phyloP scores from a whole-genome alignment of 352 stramenopile genomes.

The Globisporangium takayamanum region DNA sequence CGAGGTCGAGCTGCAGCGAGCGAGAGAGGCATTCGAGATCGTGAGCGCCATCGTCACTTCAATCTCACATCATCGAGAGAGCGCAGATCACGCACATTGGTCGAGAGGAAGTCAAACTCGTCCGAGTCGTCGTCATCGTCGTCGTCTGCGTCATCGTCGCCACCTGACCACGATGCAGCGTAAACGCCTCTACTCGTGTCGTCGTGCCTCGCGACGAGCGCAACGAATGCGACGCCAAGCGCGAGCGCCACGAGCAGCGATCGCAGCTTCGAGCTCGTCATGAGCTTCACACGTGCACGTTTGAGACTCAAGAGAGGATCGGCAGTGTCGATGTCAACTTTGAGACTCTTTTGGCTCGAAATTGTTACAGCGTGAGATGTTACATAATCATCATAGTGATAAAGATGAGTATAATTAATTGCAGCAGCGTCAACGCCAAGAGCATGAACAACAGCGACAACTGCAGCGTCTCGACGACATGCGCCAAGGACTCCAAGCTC shows the following conservation, averaged over 20 bases:
- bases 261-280: neutral
- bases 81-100: conserved; percentile 10
- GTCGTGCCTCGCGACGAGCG: conserved; percentile 1
- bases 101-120: conserved; percentile 34
- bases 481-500: too few species aligned
- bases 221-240: conserved; percentile 8
- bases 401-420: too few species aligned
- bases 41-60: neutral
- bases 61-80: neutral
- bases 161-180: neutral
- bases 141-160: conserved; percentile 7
- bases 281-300: neutral
- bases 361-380: neutral
- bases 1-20: neutral
- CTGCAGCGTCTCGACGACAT: too few species aligned
- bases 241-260: conserved; percentile 10
- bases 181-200: neutral
- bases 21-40: neutral
- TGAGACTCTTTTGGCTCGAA: neutral
- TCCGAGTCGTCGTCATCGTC: conserved; percentile 25
- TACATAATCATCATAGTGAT: too few species aligned
- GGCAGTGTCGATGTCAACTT: too few species aligned
- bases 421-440: too few species aligned
- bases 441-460: too few species aligned
- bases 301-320: too few species aligned